phyloP scores from a whole-genome alignment of 1,284 basidiomycete species.

The Cerrena zonata region DNA sequence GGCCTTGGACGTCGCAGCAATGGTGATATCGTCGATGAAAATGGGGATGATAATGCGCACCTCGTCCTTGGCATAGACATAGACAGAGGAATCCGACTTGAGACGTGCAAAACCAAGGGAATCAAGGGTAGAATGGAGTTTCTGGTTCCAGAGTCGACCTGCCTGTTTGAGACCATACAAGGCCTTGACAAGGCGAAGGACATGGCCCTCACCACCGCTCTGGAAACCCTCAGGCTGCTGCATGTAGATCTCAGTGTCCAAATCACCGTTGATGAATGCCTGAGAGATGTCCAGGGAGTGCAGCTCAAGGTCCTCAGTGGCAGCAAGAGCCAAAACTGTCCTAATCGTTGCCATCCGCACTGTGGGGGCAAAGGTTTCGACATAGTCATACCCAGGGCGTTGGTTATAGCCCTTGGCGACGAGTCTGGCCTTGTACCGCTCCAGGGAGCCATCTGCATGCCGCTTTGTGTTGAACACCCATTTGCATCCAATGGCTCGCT shows the following conservation, averaged over 20 bases:
- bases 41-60: constrained; percentile 16
- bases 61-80: constrained; percentile 3
- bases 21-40: constrained; percentile 22
- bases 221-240: constrained; percentile 26
- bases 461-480: constrained; percentile 29
- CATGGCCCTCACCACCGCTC: constrained; percentile 6
- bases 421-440: constrained; percentile 30
- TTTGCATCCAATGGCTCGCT: constrained; percentile 21
- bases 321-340: constrained; percentile 33
- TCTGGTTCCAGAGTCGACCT: constrained; percentile 28
- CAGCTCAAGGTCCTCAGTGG: constrained; percentile 31
- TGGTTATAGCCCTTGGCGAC: constrained; percentile 37
- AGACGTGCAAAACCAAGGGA: constrained; percentile 16
- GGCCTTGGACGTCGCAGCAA: constrained; percentile 7
- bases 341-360: constrained; percentile 32
- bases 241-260: constrained; percentile 31
- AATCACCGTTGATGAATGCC: constrained; percentile 31
- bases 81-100: constrained; percentile 1
- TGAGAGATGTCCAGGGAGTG: constrained; percentile 14
- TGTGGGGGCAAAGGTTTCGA: constrained; percentile 39
- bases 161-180: constrained; percentile 38
- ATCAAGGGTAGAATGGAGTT: constrained; percentile 14
- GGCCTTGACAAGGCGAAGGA: constrained; percentile 17
- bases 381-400: constrained; percentile 35
- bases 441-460: constrained; percentile 23